Percentiles rank a stretch among this genome's conserved stretches.
Conservation (phyloP, 2,329 filamentous ascomycete genomes). For the Aschersonia sp. region DNA sequence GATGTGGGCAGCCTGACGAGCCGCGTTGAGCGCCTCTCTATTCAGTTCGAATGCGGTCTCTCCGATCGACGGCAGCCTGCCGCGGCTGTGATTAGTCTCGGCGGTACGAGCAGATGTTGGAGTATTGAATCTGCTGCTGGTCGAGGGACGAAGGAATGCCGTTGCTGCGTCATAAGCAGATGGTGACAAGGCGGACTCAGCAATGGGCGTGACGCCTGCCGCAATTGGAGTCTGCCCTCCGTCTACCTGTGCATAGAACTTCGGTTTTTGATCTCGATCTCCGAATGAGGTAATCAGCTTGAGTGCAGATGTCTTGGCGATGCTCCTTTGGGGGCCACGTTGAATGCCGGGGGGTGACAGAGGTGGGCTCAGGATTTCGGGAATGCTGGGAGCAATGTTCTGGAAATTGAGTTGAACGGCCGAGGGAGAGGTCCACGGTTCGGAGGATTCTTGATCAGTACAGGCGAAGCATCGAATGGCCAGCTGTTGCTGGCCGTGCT, state of each 20-base stretch:
- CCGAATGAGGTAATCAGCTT: slow-evolving; percentile 89
- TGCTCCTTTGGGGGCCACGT: slow-evolving; percentile 43
- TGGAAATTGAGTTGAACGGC: slow-evolving; percentile 47
- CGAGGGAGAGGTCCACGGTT: slow-evolving; percentile 78
- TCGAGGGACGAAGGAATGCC: slow-evolving; percentile 51
- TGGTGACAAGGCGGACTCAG: slow-evolving; percentile 54
- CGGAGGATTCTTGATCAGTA: slow-evolving; percentile 68
- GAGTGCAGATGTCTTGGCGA: slow-evolving; percentile 68
- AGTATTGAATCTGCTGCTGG: slow-evolving; percentile 54
- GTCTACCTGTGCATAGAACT: slow-evolving; percentile 44
- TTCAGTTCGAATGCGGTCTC: slow-evolving; percentile 30
- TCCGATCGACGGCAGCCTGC: slow-evolving; percentile 64
- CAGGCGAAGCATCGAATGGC: slow-evolving; percentile 91
- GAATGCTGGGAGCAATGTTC: slow-evolving; percentile 37
- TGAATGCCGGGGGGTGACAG: slow-evolving; percentile 57
- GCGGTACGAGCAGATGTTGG: slow-evolving; percentile 48
- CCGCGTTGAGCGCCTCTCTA: slow-evolving; percentile 13
- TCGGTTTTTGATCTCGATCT: slow-evolving; percentile 43
- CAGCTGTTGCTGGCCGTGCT: slow-evolving; percentile 74
- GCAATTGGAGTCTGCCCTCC: slow-evolving; percentile 61
- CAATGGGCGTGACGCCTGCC: slow-evolving; percentile 76
- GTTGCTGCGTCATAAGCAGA: slow-evolving; percentile 50
- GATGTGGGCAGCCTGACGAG: slow-evolving; percentile 10
- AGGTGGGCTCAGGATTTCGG: slow-evolving; percentile 52
- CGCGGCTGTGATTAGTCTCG: slow-evolving; percentile 43